Percentiles rank a stretch among this genome's conserved stretches.
These are phyloP conservation scores for Aurifilum marmelostoma DNA, from an alignment of 2,329 filamentous ascomycete genomes.

Conservation along the genomic window DNA sequence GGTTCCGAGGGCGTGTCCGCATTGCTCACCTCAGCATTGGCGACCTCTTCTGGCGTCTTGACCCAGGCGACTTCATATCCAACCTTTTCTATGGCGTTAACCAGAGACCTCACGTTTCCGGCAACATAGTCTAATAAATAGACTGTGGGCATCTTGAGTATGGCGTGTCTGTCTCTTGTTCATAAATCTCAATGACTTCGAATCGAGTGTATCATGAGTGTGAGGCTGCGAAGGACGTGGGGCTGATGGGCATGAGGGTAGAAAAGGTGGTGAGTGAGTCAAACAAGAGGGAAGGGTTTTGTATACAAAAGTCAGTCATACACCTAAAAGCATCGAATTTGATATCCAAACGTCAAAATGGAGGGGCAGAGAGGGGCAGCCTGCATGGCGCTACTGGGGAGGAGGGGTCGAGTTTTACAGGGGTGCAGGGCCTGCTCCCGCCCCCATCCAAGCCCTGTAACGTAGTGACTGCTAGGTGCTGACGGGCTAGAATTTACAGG, in stretches of 20 bases:
- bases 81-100: constrained; percentile 95
- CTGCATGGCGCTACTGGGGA: not conserved
- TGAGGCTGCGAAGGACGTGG: not conserved
- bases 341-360: constrained; percentile 22
- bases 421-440: not conserved
- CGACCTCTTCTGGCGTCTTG: constrained; percentile 79
- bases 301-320: not conserved
- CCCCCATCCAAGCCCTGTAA: too few relatives aligned
- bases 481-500: constrained; percentile 30
- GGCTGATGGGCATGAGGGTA: not conserved
- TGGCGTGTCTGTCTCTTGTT: not conserved
- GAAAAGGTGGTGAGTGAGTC: constrained; percentile 12
- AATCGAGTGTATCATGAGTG: not conserved
- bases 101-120: constrained; percentile 92
- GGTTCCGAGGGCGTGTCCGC: too few relatives aligned
- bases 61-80: constrained; percentile 95
- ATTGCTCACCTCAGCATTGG: constrained; percentile 74
- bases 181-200: too few relatives aligned
- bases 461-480: constrained; percentile 26
- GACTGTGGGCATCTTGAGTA: constrained; percentile 69
- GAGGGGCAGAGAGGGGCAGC: constrained; percentile 21
- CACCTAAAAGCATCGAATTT: constrained; percentile 14
- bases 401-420: constrained; percentile 15
- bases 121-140: constrained; percentile 88
- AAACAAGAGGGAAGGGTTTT: constrained; percentile 11